Evolutionary conservation across 2,329 filamentous ascomycete species (phyloP).

Genomic region (Aspergillus tamarii): DNA sequence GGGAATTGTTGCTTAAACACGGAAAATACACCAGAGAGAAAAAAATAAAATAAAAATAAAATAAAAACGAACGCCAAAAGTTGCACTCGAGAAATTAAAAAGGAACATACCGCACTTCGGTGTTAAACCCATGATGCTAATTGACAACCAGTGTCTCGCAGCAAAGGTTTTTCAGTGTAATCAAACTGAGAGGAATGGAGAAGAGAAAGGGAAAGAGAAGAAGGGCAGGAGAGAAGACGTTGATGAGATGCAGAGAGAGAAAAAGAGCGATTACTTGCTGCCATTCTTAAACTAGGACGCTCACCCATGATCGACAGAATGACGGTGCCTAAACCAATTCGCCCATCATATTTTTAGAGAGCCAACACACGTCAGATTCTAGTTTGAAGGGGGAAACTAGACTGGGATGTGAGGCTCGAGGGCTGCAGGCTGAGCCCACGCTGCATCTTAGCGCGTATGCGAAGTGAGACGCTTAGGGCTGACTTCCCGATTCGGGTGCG

Average conservation of each 20-base stretch:
- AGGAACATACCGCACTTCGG: not conserved
- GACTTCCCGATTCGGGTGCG: not conserved
- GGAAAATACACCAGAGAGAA: not conserved
- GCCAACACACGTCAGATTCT: not conserved
- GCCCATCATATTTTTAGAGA: not conserved
- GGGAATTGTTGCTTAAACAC: not conserved
- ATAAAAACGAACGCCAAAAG: too few species aligned
- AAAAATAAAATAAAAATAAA: not conserved
- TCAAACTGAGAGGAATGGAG: not conserved
- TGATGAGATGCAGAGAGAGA: not conserved
- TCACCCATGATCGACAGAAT: not conserved
- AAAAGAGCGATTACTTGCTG: not conserved
- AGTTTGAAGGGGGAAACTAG: not conserved
- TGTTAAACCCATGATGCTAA: not conserved
- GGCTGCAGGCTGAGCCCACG: not conserved
- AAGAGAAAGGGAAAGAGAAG: not conserved
- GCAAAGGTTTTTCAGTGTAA: not conserved
- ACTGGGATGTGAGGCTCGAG: not conserved
- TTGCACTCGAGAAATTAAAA: not conserved
- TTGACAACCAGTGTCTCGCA: not conserved
- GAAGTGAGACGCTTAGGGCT: constrained; percentile 6
- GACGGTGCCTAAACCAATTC: not conserved
- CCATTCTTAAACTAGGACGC: not conserved
- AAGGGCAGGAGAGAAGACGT: not conserved
- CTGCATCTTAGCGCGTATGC: not conserved